Conservation (phyloP, 2,329 filamentous ascomycete genomes). For the Sporothrix mexicana region DNA sequence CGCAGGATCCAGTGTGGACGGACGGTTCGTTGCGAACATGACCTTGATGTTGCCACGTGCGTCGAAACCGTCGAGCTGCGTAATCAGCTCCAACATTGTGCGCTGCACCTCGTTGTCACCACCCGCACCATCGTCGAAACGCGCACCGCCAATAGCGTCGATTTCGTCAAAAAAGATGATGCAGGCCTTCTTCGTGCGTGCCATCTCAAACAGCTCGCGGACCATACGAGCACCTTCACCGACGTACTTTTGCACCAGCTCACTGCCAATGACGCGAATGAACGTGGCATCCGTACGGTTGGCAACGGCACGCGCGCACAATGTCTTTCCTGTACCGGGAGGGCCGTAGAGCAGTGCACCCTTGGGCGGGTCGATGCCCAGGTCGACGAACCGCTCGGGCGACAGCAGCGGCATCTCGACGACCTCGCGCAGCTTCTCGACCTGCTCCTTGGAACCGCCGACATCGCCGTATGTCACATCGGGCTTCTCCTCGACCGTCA, state of each 20-base stretch:
- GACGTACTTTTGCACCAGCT: slow-evolving; percentile 98
- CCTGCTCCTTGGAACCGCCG: slow-evolving; percentile 98
- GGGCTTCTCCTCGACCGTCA: slow-evolving; percentile 99
- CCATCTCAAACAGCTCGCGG: slow-evolving; percentile 98
- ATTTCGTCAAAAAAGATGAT: slow-evolving; percentile 99
- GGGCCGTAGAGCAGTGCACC: slow-evolving; percentile 95
- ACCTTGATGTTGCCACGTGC: slow-evolving; percentile 99
- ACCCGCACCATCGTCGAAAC: slow-evolving; percentile 95
- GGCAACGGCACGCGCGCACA: slow-evolving; percentile 94
- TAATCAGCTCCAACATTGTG: slow-evolving; percentile 97
- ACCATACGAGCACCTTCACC: slow-evolving; percentile 99
- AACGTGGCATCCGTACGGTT: slow-evolving; percentile 98
- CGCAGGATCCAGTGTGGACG: slow-evolving; percentile 94
- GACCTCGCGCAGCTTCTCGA: slow-evolving; percentile 97
- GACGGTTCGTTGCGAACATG: slow-evolving; percentile 99
- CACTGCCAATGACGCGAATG: slow-evolving; percentile 96
- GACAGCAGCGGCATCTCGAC: slow-evolving; percentile 98
- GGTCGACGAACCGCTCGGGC: slow-evolving; percentile 94
- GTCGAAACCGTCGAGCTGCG: slow-evolving; percentile 98
- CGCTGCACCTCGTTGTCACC: slow-evolving; percentile 97
- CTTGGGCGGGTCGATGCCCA: slow-evolving; percentile 99
- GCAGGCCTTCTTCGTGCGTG: slow-evolving; percentile 97
- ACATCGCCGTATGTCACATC: slow-evolving; percentile 99
- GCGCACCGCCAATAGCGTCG: slow-evolving; percentile 97
- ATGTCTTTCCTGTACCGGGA: slow-evolving; percentile 97